Percentiles rank a stretch among this genome's conserved stretches.
phyloP scores from a whole-genome alignment of 768 basidiomycete species.

The Russula compacta region DNA sequence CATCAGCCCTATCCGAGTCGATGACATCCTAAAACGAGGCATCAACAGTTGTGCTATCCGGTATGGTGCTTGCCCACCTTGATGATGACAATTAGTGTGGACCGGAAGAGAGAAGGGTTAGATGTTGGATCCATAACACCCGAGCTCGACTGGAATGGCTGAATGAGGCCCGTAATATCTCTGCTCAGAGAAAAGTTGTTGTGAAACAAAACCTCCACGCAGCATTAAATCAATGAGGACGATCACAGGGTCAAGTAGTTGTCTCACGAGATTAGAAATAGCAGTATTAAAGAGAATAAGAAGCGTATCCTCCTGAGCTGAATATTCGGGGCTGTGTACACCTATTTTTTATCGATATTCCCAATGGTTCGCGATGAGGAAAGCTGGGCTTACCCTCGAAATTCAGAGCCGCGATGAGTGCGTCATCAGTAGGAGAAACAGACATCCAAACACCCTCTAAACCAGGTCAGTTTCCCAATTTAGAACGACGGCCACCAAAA shows the following conservation, averaged over 20 bases:
- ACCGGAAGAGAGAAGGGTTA: constrained; percentile 52
- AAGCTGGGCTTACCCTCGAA: constrained; percentile 41
- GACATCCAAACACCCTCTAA: constrained; percentile 60
- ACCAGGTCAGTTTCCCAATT: neutral
- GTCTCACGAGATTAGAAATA: constrained; percentile 47
- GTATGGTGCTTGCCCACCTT: constrained; percentile 32
- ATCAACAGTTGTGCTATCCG: no score
- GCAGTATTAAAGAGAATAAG: constrained; percentile 59
- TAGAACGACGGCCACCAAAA: neutral
- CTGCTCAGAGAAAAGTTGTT: constrained; percentile 58
- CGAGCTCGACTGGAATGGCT: constrained; percentile 51
- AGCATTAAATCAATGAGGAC: neutral
- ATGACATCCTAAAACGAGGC: constrained; percentile 44
- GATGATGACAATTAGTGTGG: constrained; percentile 52
- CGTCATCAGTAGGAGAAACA: constrained; percentile 49
- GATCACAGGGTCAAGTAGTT: neutral
- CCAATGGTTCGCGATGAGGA: neutral
- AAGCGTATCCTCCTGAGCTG: constrained; percentile 54
- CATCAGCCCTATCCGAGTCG: constrained; percentile 51
- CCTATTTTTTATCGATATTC: constrained; percentile 26
- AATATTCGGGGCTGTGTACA: constrained; percentile 57
- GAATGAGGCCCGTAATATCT: constrained; percentile 52
- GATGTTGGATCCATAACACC: constrained; percentile 48
- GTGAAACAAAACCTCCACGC: constrained; percentile 49
- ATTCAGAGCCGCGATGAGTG: constrained; percentile 49